Conservation (phyloP, 1,139 yeast genomes). For the Suhomyces bolitotheri region DNA sequence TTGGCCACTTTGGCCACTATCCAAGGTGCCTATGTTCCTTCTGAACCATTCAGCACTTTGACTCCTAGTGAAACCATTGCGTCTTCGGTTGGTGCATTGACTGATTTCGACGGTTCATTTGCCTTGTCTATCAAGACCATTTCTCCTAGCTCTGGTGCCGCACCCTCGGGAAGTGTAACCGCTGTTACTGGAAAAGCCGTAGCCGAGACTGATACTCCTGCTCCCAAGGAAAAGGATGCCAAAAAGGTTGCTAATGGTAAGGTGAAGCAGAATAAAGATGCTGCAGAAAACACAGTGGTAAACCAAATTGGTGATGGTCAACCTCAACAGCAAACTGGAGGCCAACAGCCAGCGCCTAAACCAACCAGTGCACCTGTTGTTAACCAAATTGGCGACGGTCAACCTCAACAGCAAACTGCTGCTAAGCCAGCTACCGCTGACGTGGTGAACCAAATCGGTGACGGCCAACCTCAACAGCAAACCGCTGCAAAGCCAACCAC, state of each 20-base stretch:
- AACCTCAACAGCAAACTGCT: slow-evolving; percentile 33
- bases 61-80: slow-evolving; percentile 28
- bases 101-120: slow-evolving; percentile 28
- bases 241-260: not conserved
- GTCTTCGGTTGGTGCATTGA: slow-evolving; percentile 22
- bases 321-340: slow-evolving; percentile 20
- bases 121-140: slow-evolving; percentile 29
- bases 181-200: slow-evolving; percentile 20
- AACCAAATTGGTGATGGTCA: slow-evolving; percentile 27
- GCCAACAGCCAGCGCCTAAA: slow-evolving; percentile 9
- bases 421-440: slow-evolving; percentile 28
- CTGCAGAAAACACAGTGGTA: slow-evolving; percentile 6
- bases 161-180: too few species aligned
- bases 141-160: slow-evolving; percentile 22
- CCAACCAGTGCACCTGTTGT: slow-evolving; percentile 18
- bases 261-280: slow-evolving; percentile 4
- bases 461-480: slow-evolving; percentile 29
- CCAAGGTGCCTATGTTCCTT: slow-evolving; percentile 23
- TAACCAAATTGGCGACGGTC: slow-evolving; percentile 46
- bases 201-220: slow-evolving; percentile 12
- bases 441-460: slow-evolving; percentile 29
- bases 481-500: slow-evolving; percentile 24
- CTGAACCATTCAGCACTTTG: slow-evolving; percentile 30
- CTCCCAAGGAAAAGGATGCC: slow-evolving; percentile 16
- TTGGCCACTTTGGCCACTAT: slow-evolving; percentile 17